Evolutionary conservation across 768 basidiomycete genomes (phyloP).

Genomic region (Royoungia palumana): DNA sequence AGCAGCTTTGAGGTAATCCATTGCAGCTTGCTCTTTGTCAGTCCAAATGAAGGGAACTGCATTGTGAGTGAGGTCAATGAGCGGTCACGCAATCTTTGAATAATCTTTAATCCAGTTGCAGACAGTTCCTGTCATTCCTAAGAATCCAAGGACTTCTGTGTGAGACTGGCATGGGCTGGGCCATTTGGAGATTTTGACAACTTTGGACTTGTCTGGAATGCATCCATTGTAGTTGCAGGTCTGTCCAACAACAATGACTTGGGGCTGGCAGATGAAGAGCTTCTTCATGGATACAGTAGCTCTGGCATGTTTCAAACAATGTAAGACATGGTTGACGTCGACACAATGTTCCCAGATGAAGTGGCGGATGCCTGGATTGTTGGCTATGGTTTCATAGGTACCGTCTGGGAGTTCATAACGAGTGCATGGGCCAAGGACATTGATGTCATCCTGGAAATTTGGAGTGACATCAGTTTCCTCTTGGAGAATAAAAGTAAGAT

Average conservation of each 20-base stretch:
- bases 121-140: conserved; percentile 26
- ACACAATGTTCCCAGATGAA: conserved; percentile 32
- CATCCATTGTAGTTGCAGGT: conserved; percentile 35
- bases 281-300: conserved; percentile 40
- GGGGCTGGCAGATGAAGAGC: conserved; percentile 24
- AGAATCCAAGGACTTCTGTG: conserved; percentile 24
- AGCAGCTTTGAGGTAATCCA: conserved; percentile 17
- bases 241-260: conserved; percentile 37
- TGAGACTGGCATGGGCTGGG: conserved; percentile 16
- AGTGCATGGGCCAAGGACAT: conserved; percentile 34
- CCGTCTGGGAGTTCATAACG: conserved; percentile 26
- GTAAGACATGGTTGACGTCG: conserved; percentile 13
- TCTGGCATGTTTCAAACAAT: conserved; percentile 31
- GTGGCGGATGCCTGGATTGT: conserved; percentile 7
- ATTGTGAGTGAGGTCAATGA: conserved; percentile 26
- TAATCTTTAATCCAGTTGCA: conserved; percentile 31
- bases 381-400: conserved; percentile 6
- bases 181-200: conserved; percentile 32
- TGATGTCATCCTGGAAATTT: conserved; percentile 41
- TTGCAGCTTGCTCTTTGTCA: not conserved
- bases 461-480: conserved; percentile 36
- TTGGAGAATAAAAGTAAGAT: conserved; percentile 37
- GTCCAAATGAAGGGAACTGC: conserved; percentile 20
- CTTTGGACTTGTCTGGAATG: conserved; percentile 25
- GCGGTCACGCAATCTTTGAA: conserved; percentile 20